Conservation (phyloP, 2,329 filamentous ascomycete genomes). For the Leptoxyphium fumago region DNA sequence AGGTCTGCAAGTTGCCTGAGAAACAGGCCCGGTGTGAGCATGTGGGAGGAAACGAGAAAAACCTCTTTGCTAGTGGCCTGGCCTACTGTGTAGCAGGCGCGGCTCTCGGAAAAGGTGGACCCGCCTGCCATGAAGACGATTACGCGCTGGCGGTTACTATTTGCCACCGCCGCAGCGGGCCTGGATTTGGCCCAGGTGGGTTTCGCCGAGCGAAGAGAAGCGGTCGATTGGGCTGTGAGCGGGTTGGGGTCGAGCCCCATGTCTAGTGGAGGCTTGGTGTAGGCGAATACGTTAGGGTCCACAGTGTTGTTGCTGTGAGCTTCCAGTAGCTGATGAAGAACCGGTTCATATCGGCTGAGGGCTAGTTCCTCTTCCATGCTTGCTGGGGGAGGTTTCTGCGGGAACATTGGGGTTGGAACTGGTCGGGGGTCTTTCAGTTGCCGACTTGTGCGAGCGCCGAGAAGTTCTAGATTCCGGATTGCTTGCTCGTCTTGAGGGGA, state of each 20-base stretch:
- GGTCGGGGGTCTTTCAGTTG: conserved; percentile 66
- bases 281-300: conserved; percentile 31
- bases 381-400: conserved; percentile 43
- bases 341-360: conserved; percentile 75
- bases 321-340: conserved; percentile 71
- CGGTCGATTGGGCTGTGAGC: conserved; percentile 31
- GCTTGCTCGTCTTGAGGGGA: conserved; percentile 58
- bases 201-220: conserved; percentile 74
- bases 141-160: conserved; percentile 75
- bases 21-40: conserved; percentile 76
- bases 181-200: conserved; percentile 89
- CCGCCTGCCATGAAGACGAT: conserved; percentile 93
- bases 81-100: conserved; percentile 77
- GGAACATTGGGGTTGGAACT: conserved; percentile 53
- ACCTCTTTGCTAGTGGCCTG: conserved; percentile 60
- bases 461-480: conserved; percentile 62
- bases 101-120: conserved; percentile 81
- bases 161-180: conserved; percentile 31
- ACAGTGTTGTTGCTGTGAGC: conserved; percentile 34
- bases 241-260: conserved; percentile 42
- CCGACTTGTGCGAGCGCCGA: conserved; percentile 60
- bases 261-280: conserved; percentile 43
- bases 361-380: conserved; percentile 60
- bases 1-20: conserved; percentile 71
- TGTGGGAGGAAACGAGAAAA: conserved; percentile 81